Conservation (phyloP, 2,329 filamentous ascomycete species). For the Sporothrix phasma region DNA sequence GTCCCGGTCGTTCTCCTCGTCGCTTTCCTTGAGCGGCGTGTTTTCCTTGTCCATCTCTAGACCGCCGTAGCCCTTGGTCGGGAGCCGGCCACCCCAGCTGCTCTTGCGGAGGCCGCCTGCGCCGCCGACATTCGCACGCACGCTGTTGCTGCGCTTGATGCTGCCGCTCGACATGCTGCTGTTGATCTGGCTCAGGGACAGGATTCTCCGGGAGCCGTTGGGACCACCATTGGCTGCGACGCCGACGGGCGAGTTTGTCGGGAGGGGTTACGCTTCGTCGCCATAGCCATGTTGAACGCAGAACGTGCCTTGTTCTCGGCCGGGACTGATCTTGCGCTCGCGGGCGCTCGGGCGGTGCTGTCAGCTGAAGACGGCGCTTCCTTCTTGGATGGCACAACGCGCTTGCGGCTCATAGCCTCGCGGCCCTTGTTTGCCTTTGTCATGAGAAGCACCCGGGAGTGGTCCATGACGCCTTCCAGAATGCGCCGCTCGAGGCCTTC, state of each 20-base stretch:
- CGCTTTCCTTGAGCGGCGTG: constrained; percentile 44
- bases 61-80: constrained; percentile 40
- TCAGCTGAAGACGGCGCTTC: constrained; percentile 16
- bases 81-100: constrained; percentile 52
- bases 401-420: constrained; percentile 51
- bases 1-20: constrained; percentile 42
- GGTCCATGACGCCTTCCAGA: constrained; percentile 89
- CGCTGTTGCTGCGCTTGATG: constrained; percentile 69
- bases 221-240: constrained; percentile 3
- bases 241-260: constrained; percentile 32
- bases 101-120: constrained; percentile 48
- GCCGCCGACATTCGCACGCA: constrained; percentile 48
- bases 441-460: constrained; percentile 84
- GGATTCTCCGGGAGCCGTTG: constrained; percentile 64
- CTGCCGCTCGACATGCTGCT: constrained; percentile 57
- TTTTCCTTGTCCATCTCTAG: constrained; percentile 39
- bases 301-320: constrained; percentile 23
- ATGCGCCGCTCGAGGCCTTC: constrained; percentile 86
- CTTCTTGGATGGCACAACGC: constrained; percentile 37
- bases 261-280: constrained; percentile 39
- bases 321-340: neutral
- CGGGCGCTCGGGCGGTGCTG: neutral
- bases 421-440: constrained; percentile 47
- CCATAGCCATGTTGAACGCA: constrained; percentile 45
- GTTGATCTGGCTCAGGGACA: constrained; percentile 83